phyloP scores from a whole-genome alignment of 2,329 filamentous ascomycete genomes.

The Lecanicillium sp. region DNA sequence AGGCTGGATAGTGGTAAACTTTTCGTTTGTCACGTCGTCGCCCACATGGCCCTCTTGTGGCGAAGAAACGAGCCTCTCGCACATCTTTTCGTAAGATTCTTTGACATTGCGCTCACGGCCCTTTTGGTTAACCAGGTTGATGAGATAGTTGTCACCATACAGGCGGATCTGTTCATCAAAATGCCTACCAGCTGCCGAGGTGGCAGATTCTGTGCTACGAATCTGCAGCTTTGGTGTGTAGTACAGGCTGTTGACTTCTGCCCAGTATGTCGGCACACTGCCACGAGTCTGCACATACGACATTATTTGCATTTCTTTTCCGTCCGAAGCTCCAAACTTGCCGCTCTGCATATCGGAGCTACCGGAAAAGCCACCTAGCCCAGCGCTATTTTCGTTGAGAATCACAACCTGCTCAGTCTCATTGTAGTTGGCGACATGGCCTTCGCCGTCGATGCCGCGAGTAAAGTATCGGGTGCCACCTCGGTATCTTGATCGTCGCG shows the following conservation, averaged over 20 bases:
- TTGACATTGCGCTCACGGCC: constrained; percentile 86
- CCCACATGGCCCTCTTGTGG: constrained; percentile 57
- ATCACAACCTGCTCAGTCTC: constrained; percentile 93
- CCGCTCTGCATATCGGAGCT: constrained; percentile 69
- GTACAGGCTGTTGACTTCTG: constrained; percentile 85
- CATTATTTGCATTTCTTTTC: constrained; percentile 77
- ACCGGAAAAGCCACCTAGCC: constrained; percentile 72
- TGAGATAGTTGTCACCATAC: constrained; percentile 94
- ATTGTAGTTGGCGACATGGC: constrained; percentile 97
- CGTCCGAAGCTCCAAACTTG: constrained; percentile 48
- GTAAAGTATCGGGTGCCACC: constrained; percentile 94
- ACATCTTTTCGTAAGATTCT: constrained; percentile 86
- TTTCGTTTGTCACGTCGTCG: constrained; percentile 63
- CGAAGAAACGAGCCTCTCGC: constrained; percentile 63
- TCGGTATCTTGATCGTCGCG: constrained; percentile 77
- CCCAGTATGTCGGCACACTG: constrained; percentile 93
- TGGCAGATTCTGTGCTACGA: constrained; percentile 71
- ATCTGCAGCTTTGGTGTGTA: constrained; percentile 90
- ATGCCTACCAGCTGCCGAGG: constrained; percentile 73
- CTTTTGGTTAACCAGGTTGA: constrained; percentile 95
- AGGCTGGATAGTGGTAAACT: constrained; percentile 70
- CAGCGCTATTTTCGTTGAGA: constrained; percentile 70
- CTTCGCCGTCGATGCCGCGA: constrained; percentile 84
- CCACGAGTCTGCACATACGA: constrained; percentile 95
- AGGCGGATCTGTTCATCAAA: constrained; percentile 88